phyloP scores from a whole-genome alignment of 176 grass and related monocot species.

The Metroxylon sagu region DNA sequence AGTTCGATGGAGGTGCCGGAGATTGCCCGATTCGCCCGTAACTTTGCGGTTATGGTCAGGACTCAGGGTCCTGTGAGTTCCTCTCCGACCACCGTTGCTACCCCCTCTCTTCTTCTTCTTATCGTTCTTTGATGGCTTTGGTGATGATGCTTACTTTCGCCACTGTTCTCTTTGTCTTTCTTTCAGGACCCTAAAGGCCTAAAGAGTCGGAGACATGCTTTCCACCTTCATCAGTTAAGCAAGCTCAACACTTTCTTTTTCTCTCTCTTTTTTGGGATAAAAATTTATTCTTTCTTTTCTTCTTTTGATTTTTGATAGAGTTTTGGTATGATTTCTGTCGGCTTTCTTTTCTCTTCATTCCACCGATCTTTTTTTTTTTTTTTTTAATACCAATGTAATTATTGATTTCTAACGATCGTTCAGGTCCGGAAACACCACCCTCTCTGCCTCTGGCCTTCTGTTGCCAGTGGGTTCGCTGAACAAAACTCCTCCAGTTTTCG shows the following conservation, averaged over 20 bases:
- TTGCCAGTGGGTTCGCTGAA: conserved; percentile 41
- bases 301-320: not conserved
- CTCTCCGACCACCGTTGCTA: not conserved
- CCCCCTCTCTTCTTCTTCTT: not conserved
- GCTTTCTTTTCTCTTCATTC: not conserved
- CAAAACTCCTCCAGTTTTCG: conserved; percentile 30
- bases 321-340: conserved; percentile 5
- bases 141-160: too few species aligned
- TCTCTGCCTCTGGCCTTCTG: conserved; percentile 73
- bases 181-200: conserved; percentile 82
- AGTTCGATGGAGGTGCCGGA: conserved; percentile 43
- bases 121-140: not conserved
- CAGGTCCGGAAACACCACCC: conserved; percentile 72
- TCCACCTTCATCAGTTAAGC: conserved; percentile 71
- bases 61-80: conserved; percentile 69
- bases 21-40: conserved; percentile 41
- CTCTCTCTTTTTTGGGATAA: not conserved
- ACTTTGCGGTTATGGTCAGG: conserved; percentile 63
- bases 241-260: not conserved
- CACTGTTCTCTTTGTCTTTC: not conserved
- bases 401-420: conserved; percentile 19
- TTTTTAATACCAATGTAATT: not conserved
- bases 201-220: conserved; percentile 85
- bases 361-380: not conserved
- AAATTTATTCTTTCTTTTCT: not conserved